Evolutionary conservation across 768 basidiomycete genomes (phyloP).

Genomic region (Podaxis sp.): DNA sequence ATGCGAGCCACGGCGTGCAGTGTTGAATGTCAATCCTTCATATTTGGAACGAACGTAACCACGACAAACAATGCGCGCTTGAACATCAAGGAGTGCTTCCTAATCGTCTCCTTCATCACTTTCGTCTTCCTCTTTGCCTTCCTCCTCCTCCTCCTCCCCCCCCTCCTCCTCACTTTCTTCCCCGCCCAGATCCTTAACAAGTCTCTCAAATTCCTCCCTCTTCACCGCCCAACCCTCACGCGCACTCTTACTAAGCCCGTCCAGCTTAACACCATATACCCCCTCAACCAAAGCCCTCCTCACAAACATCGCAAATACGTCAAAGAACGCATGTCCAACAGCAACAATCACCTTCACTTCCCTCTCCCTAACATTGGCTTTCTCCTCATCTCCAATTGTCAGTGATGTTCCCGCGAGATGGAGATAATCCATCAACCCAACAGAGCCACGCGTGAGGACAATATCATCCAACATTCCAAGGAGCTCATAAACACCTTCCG

Average conservation of each 20-base stretch:
- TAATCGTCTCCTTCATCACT: constrained; percentile 8
- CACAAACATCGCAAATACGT: constrained; percentile 68
- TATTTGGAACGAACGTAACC: too few relatives aligned
- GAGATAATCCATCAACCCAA: not conserved
- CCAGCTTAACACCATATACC: constrained; percentile 46
- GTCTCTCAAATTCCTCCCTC: not conserved
- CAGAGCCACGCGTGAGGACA: not conserved
- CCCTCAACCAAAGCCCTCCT: constrained; percentile 70
- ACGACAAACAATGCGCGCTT: too few relatives aligned
- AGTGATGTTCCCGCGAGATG: not conserved
- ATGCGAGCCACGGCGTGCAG: too few relatives aligned
- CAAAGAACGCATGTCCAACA: constrained; percentile 56
- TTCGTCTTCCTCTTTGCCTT: constrained; percentile 6
- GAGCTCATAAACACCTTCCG: constrained; percentile 37
- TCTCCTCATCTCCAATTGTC: constrained; percentile 7
- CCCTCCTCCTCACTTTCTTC: constrained; percentile 18
- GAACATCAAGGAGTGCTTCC: not conserved
- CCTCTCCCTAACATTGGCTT: constrained; percentile 19
- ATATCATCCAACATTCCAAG: constrained; percentile 47
- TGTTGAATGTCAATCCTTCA: too few relatives aligned
- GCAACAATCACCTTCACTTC: constrained; percentile 38
- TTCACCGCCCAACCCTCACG: constrained; percentile 7
- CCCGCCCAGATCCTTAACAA: constrained; percentile 19
- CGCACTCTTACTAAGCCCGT: not conserved
- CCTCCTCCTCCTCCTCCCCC: constrained; percentile 16